These are phyloP conservation scores for Colletotrichum sp. DNA, from an alignment of 2,329 filamentous ascomycete species.

Conservation along the genomic window DNA sequence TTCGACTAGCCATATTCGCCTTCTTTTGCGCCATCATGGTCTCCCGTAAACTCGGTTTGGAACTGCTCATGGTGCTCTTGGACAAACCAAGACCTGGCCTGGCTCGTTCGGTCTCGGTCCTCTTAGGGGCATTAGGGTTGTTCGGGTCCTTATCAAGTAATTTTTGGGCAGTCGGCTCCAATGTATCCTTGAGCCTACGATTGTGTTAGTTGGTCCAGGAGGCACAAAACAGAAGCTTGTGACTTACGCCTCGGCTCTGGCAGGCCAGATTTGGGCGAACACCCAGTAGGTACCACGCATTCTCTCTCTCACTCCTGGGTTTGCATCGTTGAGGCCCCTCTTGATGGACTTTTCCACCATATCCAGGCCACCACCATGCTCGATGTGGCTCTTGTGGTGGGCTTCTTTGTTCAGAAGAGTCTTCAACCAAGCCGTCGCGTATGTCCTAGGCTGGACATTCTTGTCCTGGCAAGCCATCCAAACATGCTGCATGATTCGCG, in stretches of 20 bases:
- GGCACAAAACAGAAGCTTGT: not conserved
- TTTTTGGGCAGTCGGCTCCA: conserved; percentile 80
- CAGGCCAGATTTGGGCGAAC: conserved; percentile 78
- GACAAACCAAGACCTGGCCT: conserved; percentile 66
- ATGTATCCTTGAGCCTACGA: conserved; percentile 72
- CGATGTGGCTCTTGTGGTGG: conserved; percentile 79
- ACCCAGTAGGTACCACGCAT: conserved; percentile 88
- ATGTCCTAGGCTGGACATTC: conserved; percentile 85
- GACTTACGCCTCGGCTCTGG: conserved; percentile 73
- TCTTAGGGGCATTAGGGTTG: conserved; percentile 75
- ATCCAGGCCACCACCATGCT: conserved; percentile 84
- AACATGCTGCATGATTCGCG: conserved; percentile 84
- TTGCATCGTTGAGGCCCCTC: conserved; percentile 86
- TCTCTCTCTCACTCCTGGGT: conserved; percentile 86
- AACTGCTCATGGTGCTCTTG: conserved; percentile 62
- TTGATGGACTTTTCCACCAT: conserved; percentile 86
- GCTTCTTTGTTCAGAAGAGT: conserved; percentile 79
- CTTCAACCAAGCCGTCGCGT: conserved; percentile 81
- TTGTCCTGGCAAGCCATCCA: conserved; percentile 87
- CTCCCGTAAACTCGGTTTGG: conserved; percentile 76
- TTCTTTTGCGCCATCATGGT: conserved; percentile 84
- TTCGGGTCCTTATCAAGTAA: conserved; percentile 81
- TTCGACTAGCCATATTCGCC: conserved; percentile 54
- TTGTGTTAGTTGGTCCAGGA: not conserved
- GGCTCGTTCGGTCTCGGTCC: conserved; percentile 50